phyloP scores from a whole-genome alignment of 345 rosid species.

The Citrus hindsii region DNA sequence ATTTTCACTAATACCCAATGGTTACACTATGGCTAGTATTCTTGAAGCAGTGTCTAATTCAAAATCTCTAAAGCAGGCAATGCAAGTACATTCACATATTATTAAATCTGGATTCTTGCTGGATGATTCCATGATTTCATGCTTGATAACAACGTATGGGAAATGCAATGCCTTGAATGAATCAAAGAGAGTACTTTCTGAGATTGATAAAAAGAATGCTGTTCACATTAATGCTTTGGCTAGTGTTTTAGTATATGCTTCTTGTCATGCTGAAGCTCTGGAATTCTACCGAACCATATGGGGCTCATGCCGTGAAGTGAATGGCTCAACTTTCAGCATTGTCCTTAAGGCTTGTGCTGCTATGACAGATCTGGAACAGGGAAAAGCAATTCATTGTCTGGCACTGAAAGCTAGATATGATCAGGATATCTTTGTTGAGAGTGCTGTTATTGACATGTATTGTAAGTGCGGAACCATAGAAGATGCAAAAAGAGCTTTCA shows the following conservation, averaged over 20 bases:
- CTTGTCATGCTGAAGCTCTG: slow-evolving; percentile 29
- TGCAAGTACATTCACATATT: slow-evolving; percentile 33
- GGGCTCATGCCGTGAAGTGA: slow-evolving; percentile 21
- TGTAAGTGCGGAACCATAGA: slow-evolving; percentile 40
- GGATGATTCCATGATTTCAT: slow-evolving; percentile 29
- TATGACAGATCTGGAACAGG: slow-evolving; percentile 31
- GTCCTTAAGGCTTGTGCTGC: slow-evolving; percentile 39
- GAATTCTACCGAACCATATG: slow-evolving; percentile 22
- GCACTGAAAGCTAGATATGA: slow-evolving; percentile 29
- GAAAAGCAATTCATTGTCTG: slow-evolving; percentile 33
- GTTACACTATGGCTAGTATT: slow-evolving; percentile 30
- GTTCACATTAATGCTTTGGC: slow-evolving; percentile 27
- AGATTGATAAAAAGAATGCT: slow-evolving; percentile 17
- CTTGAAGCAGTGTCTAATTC: slow-evolving; percentile 29
- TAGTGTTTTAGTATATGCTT: slow-evolving; percentile 19
- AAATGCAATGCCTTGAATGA: slow-evolving; percentile 23
- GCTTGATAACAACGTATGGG: slow-evolving; percentile 36
- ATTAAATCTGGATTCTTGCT: slow-evolving; percentile 29
- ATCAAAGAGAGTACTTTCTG: slow-evolving; percentile 27
- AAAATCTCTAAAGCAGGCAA: slow-evolving; percentile 19
- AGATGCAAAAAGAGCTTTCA: slow-evolving; percentile 36
- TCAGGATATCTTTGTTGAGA: slow-evolving; percentile 31
- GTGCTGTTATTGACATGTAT: slow-evolving; percentile 37
- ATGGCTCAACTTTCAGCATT: slow-evolving; percentile 31
- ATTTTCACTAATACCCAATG: slow-evolving; percentile 16